These are phyloP conservation scores for Penicillium pulvis DNA, from an alignment of 495 filamentous ascomycete species.

Conservation along the genomic window DNA sequence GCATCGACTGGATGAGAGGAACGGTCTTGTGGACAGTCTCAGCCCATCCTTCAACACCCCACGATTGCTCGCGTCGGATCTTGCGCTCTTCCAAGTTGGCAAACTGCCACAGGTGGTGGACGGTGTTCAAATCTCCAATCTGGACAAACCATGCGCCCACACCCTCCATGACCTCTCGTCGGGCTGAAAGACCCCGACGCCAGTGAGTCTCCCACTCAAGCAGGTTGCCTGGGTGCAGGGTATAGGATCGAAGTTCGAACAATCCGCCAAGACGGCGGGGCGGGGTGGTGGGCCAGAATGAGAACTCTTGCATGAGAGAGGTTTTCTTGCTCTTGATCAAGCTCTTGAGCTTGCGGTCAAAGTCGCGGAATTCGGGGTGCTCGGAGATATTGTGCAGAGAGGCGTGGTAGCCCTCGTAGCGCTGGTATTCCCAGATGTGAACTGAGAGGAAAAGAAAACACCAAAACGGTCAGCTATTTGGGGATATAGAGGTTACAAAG, in stretches of 20 bases:
- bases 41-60: constrained; percentile 93
- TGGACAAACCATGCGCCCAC: constrained; percentile 99
- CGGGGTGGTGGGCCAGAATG: constrained; percentile 96
- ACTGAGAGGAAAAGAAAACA: constrained; percentile 45
- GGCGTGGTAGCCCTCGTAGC: constrained; percentile 92
- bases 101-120: constrained; percentile 99
- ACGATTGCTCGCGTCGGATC: constrained; percentile 88
- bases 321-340: constrained; percentile 81
- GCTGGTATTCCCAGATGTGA: constrained; percentile 99
- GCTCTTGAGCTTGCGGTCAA: constrained; percentile 76
- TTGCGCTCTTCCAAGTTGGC: constrained; percentile 93
- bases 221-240: constrained; percentile 90
- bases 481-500: neutral
- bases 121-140: constrained; percentile 95
- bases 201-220: constrained; percentile 99
- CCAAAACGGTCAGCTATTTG: neutral
- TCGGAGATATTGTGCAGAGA: constrained; percentile 80
- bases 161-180: constrained; percentile 96
- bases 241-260: constrained; percentile 97
- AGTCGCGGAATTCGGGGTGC: constrained; percentile 78
- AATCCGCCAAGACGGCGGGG: constrained; percentile 88
- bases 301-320: constrained; percentile 98
- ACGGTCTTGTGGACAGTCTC: constrained; percentile 99
- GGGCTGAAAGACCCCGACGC: constrained; percentile 86
- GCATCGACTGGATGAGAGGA: constrained; percentile 94